Base-by-base conservation (phyloP, 805 yeast genomes). In the Hanseniaspora taiwanica region DNA sequence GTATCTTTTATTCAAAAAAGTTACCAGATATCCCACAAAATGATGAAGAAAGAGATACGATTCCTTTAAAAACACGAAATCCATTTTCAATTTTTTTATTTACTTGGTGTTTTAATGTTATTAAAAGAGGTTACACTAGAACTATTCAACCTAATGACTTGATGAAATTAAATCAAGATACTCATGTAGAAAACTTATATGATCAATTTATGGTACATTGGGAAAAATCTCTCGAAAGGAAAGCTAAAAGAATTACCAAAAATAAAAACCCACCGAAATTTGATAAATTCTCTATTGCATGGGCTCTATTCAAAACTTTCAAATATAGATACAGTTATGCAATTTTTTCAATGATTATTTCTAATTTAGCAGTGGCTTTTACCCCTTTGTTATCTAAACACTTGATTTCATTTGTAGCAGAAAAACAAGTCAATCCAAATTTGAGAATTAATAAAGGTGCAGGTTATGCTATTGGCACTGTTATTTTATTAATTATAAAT, bases 121-220 rank as follows among this genome's bases (percentile, higher is more conserved):
- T 79, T 65, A 54, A 51, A 8, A 67, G 69, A 9, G 84, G 85
- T 2, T 78, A 78, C 54, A 72, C 71, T 53, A 63, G 84, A 50
- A 77, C 82, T 1, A 53, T 78, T 35, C 66, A 66, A 17, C 69
- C 75, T 0, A 65, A 68, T 27, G 84, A 78, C 54, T 51, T 78
- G 48, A 76, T 46, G 43, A 42, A 45, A 13, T 44, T 69, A n/a
- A 61, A 62, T 9, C 60, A 60, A 1, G 54, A 57, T 10, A 54
- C 60, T 53, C 48, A 52, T 6, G 52, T 65, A 18, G 64, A 66
- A n/a, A 42, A 46, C 19, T 51, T 66, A 43, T 59, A 60, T 36
- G 45, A 44, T 1, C 46, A 40, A 27, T 70, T 69, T 40, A 51
- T 50, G 34, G 21, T 33, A 2, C 40, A 51, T 29, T 55, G 33